Percentiles rank a stretch among this genome's conserved stretches.
These are phyloP conservation scores for Chalciporus sp. DNA, from an alignment of 1,284 basidiomycete genomes.

Conservation along the genomic window DNA sequence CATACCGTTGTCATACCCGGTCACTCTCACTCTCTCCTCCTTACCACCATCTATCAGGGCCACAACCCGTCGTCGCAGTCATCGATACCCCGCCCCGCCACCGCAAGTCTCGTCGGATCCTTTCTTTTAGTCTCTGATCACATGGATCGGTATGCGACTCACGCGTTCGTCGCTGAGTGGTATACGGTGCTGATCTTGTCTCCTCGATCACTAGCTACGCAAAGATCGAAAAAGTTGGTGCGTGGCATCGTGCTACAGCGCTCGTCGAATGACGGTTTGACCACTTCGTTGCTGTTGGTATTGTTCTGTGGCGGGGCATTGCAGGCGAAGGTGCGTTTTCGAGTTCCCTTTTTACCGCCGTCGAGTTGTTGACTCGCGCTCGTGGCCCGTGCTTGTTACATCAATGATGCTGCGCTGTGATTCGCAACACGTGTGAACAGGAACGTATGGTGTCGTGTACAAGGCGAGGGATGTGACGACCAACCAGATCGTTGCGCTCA, in stretches of 20 bases:
- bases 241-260: slow-evolving; percentile 38
- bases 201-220: slow-evolving; percentile 49
- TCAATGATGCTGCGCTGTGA: slow-evolving; percentile 35
- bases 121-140: slow-evolving; percentile 8
- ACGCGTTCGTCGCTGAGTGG: slow-evolving; percentile 3
- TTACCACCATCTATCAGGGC: neutral
- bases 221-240: slow-evolving; percentile 76
- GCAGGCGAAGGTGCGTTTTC: slow-evolving; percentile 56
- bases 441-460: slow-evolving; percentile 99
- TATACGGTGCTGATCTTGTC: slow-evolving; percentile 21
- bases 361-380: slow-evolving; percentile 2
- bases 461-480: slow-evolving; percentile 80
- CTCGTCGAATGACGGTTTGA: slow-evolving; percentile 13
- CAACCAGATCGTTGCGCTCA: slow-evolving; percentile 86
- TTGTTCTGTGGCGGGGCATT: slow-evolving; percentile 18
- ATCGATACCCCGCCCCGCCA: neutral
- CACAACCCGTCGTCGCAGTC: neutral
- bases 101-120: neutral
- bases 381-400: slow-evolving; percentile 3
- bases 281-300: too few species aligned
- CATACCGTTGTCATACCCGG: neutral
- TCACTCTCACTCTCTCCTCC: neutral
- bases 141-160: slow-evolving; percentile 34
- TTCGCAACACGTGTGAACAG: slow-evolving; percentile 45
- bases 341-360: neutral